These are phyloP conservation scores for Vitellaria paradoxa DNA, from an alignment of 179 eudicot genomes.

Conservation along the genomic window DNA sequence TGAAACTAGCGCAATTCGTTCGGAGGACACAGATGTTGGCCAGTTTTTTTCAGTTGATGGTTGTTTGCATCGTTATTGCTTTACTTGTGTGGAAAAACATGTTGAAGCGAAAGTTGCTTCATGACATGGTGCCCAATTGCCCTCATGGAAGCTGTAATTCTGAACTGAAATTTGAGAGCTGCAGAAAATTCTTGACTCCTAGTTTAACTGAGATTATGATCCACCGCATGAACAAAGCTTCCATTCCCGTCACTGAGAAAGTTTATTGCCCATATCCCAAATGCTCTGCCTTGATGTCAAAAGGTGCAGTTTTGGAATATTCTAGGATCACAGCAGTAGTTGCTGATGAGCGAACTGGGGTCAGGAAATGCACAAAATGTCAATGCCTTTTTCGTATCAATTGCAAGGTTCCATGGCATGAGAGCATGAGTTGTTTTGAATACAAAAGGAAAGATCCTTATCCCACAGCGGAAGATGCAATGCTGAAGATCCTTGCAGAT, in stretches of 20 bases:
- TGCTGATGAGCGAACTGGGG: conserved; percentile 18
- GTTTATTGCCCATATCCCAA: conserved; percentile 64
- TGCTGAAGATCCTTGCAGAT: conserved; percentile 48
- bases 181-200: conserved; percentile 38
- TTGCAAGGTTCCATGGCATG: conserved; percentile 68
- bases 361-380: conserved; percentile 45
- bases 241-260: conserved; percentile 50
- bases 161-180: conserved; percentile 34
- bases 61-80: conserved; percentile 60
- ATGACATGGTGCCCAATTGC: conserved; percentile 49
- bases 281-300: conserved; percentile 58
- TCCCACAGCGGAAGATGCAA: conserved; percentile 31
- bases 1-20: conserved; percentile 50
- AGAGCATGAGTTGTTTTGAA: conserved; percentile 30
- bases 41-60: conserved; percentile 36
- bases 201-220: conserved; percentile 42
- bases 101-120: conserved; percentile 42
- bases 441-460: conserved; percentile 31
- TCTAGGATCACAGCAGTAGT: background rate
- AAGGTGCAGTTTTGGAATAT: conserved; percentile 35
- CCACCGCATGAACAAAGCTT: conserved; percentile 50
- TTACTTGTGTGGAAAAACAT: conserved; percentile 50
- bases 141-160: conserved; percentile 48
- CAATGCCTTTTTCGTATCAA: conserved; percentile 40
- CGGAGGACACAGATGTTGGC: conserved; percentile 27